A percentile compares a stretch with the other conserved stretches of the same genome.
Conservation (phyloP, 164 flowering plant genomes). For the Aristolochia californica region DNA sequence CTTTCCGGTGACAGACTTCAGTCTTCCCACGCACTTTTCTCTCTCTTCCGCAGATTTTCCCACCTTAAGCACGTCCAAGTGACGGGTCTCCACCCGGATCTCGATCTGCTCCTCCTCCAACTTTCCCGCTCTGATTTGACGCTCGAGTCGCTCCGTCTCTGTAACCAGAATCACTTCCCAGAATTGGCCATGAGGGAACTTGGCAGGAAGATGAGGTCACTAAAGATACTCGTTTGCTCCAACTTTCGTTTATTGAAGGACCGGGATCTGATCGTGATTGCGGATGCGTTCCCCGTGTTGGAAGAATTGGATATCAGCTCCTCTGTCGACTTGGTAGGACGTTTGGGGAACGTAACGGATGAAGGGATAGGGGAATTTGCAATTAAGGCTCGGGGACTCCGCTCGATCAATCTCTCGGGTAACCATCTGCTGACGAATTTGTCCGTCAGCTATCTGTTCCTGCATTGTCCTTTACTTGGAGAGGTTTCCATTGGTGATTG, state of each 20-base stretch:
- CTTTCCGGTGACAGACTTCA: slow-evolving; percentile 18
- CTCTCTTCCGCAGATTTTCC: slow-evolving; percentile 28
- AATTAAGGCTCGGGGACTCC: slow-evolving; percentile 19
- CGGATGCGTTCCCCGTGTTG: slow-evolving; percentile 27
- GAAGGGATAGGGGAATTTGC: slow-evolving; percentile 30
- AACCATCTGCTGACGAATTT: slow-evolving; percentile 32
- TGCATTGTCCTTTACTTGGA: slow-evolving; percentile 28
- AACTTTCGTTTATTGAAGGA: slow-evolving; percentile 14
- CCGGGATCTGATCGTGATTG: slow-evolving; percentile 25
- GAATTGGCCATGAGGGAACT: slow-evolving; percentile 13
- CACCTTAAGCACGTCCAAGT: slow-evolving; percentile 25
- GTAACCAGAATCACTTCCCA: slow-evolving; percentile 28
- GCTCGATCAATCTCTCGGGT: slow-evolving; percentile 44
- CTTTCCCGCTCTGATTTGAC: slow-evolving; percentile 19
- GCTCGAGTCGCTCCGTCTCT: slow-evolving; percentile 31
- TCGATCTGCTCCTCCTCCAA: slow-evolving; percentile 17
- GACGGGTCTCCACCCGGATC: slow-evolving; percentile 12
- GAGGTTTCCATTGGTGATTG: slow-evolving; percentile 31
- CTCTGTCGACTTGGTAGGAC: slow-evolving; percentile 9
- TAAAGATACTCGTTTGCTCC: slow-evolving; percentile 32
- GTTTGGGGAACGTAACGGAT: background rate
- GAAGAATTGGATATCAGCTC: slow-evolving; percentile 45
- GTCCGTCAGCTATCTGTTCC: slow-evolving; percentile 24
- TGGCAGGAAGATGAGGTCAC: slow-evolving; percentile 14
- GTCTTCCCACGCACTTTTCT: slow-evolving; percentile 11